phyloP scores from a whole-genome alignment of 2,329 filamentous ascomycete genomes.

The Cadophora luteo-olivacea region DNA sequence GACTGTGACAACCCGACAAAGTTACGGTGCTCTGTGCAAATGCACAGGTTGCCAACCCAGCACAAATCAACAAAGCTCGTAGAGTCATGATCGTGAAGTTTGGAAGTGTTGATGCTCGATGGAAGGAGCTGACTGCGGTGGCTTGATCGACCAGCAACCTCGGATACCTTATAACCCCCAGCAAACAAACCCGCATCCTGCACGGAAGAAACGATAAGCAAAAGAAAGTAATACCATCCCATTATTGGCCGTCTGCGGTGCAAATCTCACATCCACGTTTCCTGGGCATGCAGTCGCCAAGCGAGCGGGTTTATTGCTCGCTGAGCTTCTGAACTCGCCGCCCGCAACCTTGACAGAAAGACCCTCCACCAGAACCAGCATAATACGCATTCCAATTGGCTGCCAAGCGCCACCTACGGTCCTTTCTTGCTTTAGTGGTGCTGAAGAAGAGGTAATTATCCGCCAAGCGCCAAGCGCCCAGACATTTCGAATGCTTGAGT shows the following conservation, averaged over 20 bases:
- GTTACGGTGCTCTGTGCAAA: conserved; percentile 27
- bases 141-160: neutral
- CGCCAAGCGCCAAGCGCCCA: conserved; percentile 23
- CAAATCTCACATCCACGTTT: neutral
- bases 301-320: neutral
- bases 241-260: neutral
- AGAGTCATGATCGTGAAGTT: conserved; percentile 20
- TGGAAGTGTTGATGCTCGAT: neutral
- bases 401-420: conserved; percentile 4
- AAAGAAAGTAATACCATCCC: neutral
- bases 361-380: neutral
- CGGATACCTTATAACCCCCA: conserved; percentile 1
- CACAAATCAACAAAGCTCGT: neutral
- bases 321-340: neutral
- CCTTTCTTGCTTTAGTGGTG: neutral
- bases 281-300: conserved; percentile 5
- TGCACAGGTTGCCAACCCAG: neutral
- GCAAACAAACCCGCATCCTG: neutral
- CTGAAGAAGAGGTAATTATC: conserved; percentile 9
- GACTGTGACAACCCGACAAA: conserved; percentile 44
- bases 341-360: conserved; percentile 8
- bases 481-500: conserved; percentile 18
- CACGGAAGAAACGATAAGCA: neutral
- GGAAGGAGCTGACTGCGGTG: neutral
- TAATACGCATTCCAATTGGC: neutral